Conservation (phyloP, 495 filamentous ascomycete species). For the Hypoxylon perforatum region DNA sequence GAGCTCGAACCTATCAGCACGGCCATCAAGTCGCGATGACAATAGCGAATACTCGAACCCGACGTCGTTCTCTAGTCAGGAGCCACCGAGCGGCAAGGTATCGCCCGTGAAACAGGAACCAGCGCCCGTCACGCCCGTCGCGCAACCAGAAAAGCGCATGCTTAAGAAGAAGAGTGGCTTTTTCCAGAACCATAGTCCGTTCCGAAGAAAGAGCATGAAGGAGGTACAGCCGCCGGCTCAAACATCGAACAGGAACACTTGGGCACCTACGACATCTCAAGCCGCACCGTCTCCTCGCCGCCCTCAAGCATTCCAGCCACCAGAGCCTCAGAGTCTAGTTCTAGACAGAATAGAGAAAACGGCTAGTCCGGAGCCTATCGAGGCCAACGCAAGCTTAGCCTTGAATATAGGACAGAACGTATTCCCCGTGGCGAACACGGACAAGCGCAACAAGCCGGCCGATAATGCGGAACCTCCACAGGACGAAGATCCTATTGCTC, state of each 20-base stretch:
- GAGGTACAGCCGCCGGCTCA: conserved; percentile 60
- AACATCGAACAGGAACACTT: conserved; percentile 68
- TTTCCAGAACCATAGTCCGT: conserved; percentile 93
- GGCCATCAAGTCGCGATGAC: conserved; percentile 88
- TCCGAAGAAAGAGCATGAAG: conserved; percentile 93
- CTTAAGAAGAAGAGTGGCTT: conserved; percentile 89
- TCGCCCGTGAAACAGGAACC: conserved; percentile 75
- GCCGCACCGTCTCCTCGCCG: conserved; percentile 38
- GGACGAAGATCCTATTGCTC: conserved; percentile 84
- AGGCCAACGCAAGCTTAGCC: conserved; percentile 91
- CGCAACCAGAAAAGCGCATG: conserved; percentile 71
- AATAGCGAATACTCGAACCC: conserved; percentile 92
- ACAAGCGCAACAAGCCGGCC: conserved; percentile 55
- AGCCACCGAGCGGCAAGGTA: conserved; percentile 71
- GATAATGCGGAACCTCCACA: conserved; percentile 49
- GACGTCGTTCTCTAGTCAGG: conserved; percentile 89
- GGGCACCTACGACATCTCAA: conserved; percentile 53
- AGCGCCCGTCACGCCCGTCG: conserved; percentile 53
- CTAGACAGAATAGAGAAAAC: conserved; percentile 51
- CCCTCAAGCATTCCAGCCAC: conserved; percentile 42
- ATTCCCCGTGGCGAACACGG: conserved; percentile 92
- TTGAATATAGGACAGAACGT: conserved; percentile 97
- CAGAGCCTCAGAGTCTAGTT: conserved; percentile 49
- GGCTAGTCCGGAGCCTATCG: conserved; percentile 84
- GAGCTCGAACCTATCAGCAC: conserved; percentile 75